These are phyloP conservation scores for Pythium folliculosum DNA, from an alignment of 352 stramenopile genomes.

Conservation along the genomic window DNA sequence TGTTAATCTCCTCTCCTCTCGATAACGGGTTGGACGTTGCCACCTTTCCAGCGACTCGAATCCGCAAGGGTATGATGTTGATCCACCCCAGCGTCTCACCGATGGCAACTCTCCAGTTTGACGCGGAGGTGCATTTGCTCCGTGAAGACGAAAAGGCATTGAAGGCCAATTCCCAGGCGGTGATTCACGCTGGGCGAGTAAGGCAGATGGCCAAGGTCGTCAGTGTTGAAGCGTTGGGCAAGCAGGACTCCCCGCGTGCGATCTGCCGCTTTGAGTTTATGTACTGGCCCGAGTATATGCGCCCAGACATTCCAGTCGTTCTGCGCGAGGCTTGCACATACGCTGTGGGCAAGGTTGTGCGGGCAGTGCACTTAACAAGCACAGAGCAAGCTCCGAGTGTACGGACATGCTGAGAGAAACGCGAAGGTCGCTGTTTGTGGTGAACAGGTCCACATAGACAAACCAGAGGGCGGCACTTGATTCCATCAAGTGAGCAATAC, in stretches of 20 bases:
- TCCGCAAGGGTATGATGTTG: slow-evolving; percentile 75
- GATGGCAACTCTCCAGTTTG: slow-evolving; percentile 68
- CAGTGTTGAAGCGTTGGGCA: slow-evolving; percentile 32
- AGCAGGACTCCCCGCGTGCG: slow-evolving; percentile 30
- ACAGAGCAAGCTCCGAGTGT: slow-evolving; percentile 44
- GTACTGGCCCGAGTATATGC: slow-evolving; percentile 86
- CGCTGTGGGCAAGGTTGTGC: slow-evolving; percentile 68
- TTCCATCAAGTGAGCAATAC: slow-evolving; percentile 15
- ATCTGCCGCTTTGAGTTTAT: slow-evolving; percentile 87
- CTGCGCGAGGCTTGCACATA: slow-evolving; percentile 66
- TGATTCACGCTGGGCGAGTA: slow-evolving; percentile 82
- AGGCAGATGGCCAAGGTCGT: slow-evolving; percentile 83
- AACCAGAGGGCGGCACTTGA: not conserved
- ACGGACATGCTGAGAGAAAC: slow-evolving; percentile 32
- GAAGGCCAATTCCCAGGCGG: slow-evolving; percentile 74
- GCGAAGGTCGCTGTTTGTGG: not conserved
- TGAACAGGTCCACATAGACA: not conserved
- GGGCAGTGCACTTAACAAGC: slow-evolving; percentile 50
- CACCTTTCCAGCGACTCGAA: slow-evolving; percentile 23
- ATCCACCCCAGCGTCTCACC: slow-evolving; percentile 66
- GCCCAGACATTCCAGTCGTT: slow-evolving; percentile 73
- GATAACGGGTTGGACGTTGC: not conserved
- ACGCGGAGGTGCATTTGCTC: slow-evolving; percentile 77
- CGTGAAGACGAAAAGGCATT: slow-evolving; percentile 46
- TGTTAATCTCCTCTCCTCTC: slow-evolving; percentile 41